A percentile compares a stretch with the other conserved stretches of the same genome.
Conservation (phyloP, 176 grass and related monocot species). For the Musa schizocarpa region DNA sequence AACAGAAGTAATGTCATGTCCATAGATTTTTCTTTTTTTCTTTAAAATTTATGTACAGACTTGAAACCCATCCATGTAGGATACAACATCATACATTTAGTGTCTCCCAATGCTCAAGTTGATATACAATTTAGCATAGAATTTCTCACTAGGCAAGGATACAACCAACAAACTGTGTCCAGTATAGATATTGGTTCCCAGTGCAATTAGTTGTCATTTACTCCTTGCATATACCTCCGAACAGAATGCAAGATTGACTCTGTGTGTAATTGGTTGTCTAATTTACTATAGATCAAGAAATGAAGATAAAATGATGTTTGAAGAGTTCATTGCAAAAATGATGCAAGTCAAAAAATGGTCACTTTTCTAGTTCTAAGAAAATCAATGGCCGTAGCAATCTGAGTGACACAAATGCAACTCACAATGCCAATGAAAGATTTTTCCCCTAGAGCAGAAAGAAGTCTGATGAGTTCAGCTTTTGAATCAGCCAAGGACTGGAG, state of each 20-base stretch:
- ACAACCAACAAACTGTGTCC: too few relatives aligned
- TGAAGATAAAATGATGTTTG: neutral
- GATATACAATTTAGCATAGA: neutral
- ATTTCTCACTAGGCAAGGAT: neutral
- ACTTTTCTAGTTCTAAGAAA: neutral
- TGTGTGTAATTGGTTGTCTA: neutral
- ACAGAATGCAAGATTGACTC: neutral
- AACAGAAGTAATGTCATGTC: neutral
- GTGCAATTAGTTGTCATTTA: neutral
- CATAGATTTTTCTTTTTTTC: neutral
- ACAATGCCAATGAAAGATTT: conserved; percentile 49
- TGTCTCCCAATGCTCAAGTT: neutral
- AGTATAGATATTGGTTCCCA: neutral
- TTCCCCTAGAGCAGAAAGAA: conserved; percentile 73
- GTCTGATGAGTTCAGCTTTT: conserved; percentile 49
- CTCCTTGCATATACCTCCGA: neutral
- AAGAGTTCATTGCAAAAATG: neutral
- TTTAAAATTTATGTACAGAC: neutral
- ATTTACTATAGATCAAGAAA: neutral
- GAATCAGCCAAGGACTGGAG: conserved; percentile 71
- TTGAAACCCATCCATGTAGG: neutral
- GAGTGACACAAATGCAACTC: conserved; percentile 22
- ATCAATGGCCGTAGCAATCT: neutral
- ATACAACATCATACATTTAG: neutral
- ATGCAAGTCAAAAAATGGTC: neutral